A percentile compares a stretch with the other conserved stretches of the same genome.
phyloP scores from a whole-genome alignment of 1,139 yeast genomes.

The Blastobotrys buckinghamii region DNA sequence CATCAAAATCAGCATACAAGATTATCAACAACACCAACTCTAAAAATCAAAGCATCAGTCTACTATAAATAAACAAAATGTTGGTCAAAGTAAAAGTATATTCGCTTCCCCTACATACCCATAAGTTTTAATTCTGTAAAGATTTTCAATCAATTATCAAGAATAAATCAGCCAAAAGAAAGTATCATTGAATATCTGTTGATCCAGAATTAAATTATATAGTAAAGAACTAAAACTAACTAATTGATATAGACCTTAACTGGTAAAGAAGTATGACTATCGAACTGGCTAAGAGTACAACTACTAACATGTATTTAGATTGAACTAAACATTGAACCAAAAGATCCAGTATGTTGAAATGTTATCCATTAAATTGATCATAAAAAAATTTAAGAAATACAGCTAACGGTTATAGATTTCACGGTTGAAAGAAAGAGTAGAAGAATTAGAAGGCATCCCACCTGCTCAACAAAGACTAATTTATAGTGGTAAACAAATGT shows the following conservation, averaged over 20 bases:
- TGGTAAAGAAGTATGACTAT: constrained; percentile 49
- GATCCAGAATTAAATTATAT: no score
- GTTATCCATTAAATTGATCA: not conserved
- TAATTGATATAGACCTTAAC: constrained; percentile 36
- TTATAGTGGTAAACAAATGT: constrained; percentile 87
- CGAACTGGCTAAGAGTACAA: no score
- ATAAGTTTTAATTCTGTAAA: no score
- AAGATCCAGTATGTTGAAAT: constrained; percentile 50
- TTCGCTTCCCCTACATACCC: no score
- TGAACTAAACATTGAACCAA: constrained; percentile 70
- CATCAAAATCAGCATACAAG: no score
- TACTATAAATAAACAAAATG: constrained; percentile 37
- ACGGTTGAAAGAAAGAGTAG: constrained; percentile 86
- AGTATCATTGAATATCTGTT: no score
- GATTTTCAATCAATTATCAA: no score
- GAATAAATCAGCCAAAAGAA: no score
- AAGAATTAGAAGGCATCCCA: constrained; percentile 96
- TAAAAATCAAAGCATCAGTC: no score
- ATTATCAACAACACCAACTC: no score
- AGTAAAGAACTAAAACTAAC: no score
- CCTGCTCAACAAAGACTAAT: constrained; percentile 93
- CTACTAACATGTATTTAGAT: constrained; percentile 38
- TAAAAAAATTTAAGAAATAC: not conserved
- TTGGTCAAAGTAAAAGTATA: constrained; percentile 57
- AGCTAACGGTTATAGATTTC: constrained; percentile 42